phyloP scores from a whole-genome alignment of 768 basidiomycete genomes.

The Lactarius tabidus region DNA sequence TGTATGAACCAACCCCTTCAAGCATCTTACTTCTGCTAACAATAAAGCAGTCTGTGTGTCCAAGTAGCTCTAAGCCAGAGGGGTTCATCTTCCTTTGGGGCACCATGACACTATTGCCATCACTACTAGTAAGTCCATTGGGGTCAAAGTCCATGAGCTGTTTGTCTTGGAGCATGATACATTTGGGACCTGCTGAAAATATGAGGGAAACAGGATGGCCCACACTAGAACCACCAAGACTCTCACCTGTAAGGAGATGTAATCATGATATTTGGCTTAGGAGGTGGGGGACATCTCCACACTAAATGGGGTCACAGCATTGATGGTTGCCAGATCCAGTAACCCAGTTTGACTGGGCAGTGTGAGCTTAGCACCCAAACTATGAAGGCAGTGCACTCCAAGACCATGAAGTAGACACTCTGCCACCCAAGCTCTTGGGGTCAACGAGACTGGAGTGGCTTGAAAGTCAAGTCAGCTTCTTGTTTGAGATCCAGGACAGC shows the following conservation, averaged over 20 bases:
- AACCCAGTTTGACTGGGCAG: not conserved
- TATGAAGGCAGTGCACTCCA: constrained; percentile 56
- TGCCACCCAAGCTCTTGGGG: constrained; percentile 79
- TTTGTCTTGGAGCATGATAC: constrained; percentile 46
- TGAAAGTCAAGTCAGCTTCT: constrained; percentile 41
- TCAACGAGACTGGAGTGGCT: constrained; percentile 83
- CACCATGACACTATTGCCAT: too few species aligned
- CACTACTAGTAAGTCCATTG: not conserved
- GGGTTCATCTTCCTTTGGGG: too few species aligned
- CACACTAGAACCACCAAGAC: not conserved
- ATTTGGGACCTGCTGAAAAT: constrained; percentile 38
- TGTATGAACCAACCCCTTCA: constrained; percentile 71
- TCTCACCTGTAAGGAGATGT: too few species aligned
- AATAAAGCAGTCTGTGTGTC: constrained; percentile 87
- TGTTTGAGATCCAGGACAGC: too few species aligned
- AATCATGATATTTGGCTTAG: constrained; percentile 31
- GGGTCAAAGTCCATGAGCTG: constrained; percentile 20
- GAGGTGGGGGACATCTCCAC: constrained; percentile 7
- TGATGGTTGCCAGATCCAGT: not conserved
- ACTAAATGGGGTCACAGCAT: not conserved
- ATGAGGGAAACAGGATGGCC: not conserved
- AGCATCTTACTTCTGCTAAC: constrained; percentile 89
- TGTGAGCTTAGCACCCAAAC: constrained; percentile 32
- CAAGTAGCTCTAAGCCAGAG: too few species aligned
- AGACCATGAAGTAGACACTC: constrained; percentile 64